Conservation (phyloP, 2,329 filamentous ascomycete genomes). For the Fusarium torulosum region DNA sequence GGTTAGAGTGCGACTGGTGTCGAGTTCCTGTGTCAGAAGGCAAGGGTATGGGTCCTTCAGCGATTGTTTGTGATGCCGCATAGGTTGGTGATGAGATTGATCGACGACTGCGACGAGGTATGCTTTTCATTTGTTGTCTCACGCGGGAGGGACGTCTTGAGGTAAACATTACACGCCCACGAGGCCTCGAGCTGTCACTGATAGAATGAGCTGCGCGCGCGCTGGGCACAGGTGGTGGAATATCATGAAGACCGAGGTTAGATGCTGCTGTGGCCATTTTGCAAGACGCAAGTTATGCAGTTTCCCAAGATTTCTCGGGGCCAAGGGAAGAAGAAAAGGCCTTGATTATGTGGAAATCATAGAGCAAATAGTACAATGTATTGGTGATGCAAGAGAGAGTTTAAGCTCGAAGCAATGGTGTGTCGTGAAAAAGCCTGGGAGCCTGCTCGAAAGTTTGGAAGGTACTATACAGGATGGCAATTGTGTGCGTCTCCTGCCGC, state of each 20-base stretch:
- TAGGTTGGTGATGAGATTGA: conserved; percentile 14
- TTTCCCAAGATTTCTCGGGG: conserved; percentile 45
- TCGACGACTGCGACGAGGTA: neutral
- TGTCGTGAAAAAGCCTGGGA: neutral
- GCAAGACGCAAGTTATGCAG: conserved; percentile 12
- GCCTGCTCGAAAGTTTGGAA: conserved; percentile 15
- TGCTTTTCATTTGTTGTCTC: conserved; percentile 32
- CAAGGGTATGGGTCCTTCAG: neutral
- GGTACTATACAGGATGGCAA: conserved; percentile 2
- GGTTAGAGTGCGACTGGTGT: neutral
- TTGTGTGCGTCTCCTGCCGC: conserved; percentile 9
- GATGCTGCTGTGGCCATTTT: conserved; percentile 51
- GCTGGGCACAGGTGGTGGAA: conserved; percentile 32
- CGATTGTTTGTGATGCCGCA: neutral
- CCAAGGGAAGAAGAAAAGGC: conserved; percentile 10
- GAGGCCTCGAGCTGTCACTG: conserved; percentile 37
- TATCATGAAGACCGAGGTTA: conserved; percentile 45
- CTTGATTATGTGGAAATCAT: conserved; percentile 11
- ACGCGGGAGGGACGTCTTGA: conserved; percentile 45
- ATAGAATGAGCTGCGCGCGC: conserved; percentile 20
- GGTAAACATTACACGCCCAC: conserved; percentile 47
- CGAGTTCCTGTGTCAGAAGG: neutral
- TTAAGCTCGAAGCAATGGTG: neutral
- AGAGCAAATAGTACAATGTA: conserved; percentile 28
- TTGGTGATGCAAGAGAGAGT: conserved; percentile 22